These are phyloP conservation scores for Ochetophila trinervis DNA, from an alignment of 306 rosid genomes.

Conservation along the genomic window DNA sequence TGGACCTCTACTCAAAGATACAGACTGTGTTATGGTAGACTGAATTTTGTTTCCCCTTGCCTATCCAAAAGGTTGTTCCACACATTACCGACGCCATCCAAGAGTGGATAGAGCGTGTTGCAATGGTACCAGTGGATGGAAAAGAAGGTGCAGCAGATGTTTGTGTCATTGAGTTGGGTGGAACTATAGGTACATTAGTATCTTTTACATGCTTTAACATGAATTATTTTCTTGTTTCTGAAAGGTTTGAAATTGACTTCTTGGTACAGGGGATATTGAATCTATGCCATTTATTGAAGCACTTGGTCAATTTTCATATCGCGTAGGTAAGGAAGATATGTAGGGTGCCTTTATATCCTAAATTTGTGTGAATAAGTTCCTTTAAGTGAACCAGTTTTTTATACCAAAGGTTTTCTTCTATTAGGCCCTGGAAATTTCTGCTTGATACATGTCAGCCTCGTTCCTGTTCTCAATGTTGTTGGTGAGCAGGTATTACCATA, in stretches of 20 bases:
- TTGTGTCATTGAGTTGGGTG: slow-evolving; percentile 89
- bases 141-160: slow-evolving; percentile 85
- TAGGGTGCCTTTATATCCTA: slow-evolving; percentile 1
- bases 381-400: slow-evolving; percentile 21
- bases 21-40: slow-evolving; percentile 9
- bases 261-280: slow-evolving; percentile 75
- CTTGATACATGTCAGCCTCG: slow-evolving; percentile 82
- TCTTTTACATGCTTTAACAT: neutral
- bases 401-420: slow-evolving; percentile 17
- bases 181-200: slow-evolving; percentile 66
- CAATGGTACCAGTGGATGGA: slow-evolving; percentile 76
- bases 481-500: slow-evolving; percentile 70
- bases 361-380: slow-evolving; percentile 2
- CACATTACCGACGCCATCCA: slow-evolving; percentile 86
- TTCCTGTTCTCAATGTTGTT: slow-evolving; percentile 75
- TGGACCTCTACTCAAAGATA: slow-evolving; percentile 5
- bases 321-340: slow-evolving; percentile 55
- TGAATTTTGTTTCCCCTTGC: slow-evolving; percentile 23
- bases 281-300: slow-evolving; percentile 87
- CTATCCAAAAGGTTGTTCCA: slow-evolving; percentile 64
- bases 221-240: neutral
- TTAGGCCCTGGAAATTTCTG: slow-evolving; percentile 77
- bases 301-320: slow-evolving; percentile 82
- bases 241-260: slow-evolving; percentile 20
- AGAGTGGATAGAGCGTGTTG: slow-evolving; percentile 91